These are phyloP conservation scores for Persicaria maculosa DNA, from an alignment of 148 eudicot species.

Conservation along the genomic window DNA sequence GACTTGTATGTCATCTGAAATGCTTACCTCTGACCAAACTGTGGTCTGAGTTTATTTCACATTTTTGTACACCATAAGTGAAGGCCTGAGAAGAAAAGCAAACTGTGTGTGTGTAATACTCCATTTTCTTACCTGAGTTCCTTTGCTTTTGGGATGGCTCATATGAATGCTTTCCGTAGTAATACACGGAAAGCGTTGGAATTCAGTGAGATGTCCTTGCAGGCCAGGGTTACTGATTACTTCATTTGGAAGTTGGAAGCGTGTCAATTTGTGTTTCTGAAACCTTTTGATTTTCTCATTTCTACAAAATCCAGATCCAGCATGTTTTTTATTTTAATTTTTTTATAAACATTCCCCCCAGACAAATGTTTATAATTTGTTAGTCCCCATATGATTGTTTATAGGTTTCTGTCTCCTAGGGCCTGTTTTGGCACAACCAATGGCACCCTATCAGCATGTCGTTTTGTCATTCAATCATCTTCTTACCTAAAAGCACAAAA, in stretches of 20 bases:
- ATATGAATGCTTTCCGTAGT: not conserved
- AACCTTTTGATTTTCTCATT: not conserved
- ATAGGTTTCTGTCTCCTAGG: no score
- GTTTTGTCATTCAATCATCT: no score
- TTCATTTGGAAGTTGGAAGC: not conserved
- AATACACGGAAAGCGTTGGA: not conserved
- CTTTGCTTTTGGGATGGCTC: not conserved
- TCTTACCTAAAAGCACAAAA: no score
- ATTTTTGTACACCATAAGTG: not conserved
- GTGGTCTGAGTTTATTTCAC: not conserved
- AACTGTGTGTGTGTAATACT: not conserved
- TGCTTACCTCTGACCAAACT: not conserved
- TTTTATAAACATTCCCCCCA: no score
- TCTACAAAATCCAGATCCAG: not conserved
- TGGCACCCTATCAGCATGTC: no score
- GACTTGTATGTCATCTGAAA: not conserved
- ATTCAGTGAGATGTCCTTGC: not conserved
- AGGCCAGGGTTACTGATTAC: not conserved
- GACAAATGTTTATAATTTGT: no score
- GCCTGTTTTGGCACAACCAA: no score
- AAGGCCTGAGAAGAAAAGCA: not conserved
- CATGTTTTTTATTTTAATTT: not conserved
- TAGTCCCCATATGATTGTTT: no score
- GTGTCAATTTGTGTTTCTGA: not conserved
- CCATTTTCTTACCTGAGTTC: not conserved